These are phyloP conservation scores for Umbelopsis vinacea DNA, from an alignment of 192 early-diverging fungal species.

Conservation along the genomic window DNA sequence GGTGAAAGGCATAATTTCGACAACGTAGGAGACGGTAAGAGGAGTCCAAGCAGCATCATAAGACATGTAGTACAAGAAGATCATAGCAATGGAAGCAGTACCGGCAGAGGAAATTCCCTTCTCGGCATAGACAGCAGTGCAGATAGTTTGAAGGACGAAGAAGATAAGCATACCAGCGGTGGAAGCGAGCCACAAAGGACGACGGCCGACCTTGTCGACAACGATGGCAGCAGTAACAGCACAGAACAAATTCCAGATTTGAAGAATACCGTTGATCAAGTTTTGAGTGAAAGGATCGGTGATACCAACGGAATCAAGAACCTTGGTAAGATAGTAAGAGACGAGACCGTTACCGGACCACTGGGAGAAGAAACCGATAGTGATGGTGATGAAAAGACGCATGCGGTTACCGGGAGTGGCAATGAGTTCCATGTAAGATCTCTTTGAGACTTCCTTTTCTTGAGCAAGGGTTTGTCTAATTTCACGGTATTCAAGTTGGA, in stretches of 20 bases:
- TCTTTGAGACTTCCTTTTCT: slow-evolving; percentile 21
- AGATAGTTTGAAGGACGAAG: slow-evolving; percentile 20
- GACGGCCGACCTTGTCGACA: slow-evolving; percentile 21
- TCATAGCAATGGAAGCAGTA: slow-evolving; percentile 23
- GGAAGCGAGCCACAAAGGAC: slow-evolving; percentile 18
- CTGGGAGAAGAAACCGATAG: slow-evolving; percentile 25
- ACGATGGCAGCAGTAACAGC: slow-evolving; percentile 13
- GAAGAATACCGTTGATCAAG: slow-evolving; percentile 21
- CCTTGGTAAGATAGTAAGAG: slow-evolving; percentile 1
- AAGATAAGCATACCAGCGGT: slow-evolving; percentile 20
- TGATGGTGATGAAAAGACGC: slow-evolving; percentile 19
- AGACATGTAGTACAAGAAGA: slow-evolving; percentile 18
- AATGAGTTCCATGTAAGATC: slow-evolving; percentile 12
- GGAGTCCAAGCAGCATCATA: slow-evolving; percentile 24
- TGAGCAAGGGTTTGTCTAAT: slow-evolving; percentile 58
- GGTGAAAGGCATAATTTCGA: slow-evolving; percentile 27
- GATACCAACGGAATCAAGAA: slow-evolving; percentile 5
- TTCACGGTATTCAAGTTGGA: slow-evolving; percentile 68
- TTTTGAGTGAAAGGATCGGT: background rate
- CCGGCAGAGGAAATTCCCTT: background rate
- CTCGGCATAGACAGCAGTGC: slow-evolving; percentile 18
- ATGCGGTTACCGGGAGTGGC: slow-evolving; percentile 22
- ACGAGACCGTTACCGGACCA: slow-evolving; percentile 26
- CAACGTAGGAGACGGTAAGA: slow-evolving; percentile 21
- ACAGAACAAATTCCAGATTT: slow-evolving; percentile 25